These are phyloP conservation scores for Omphalotus olearius DNA, from an alignment of 1,284 basidiomycete species.

Conservation along the genomic window DNA sequence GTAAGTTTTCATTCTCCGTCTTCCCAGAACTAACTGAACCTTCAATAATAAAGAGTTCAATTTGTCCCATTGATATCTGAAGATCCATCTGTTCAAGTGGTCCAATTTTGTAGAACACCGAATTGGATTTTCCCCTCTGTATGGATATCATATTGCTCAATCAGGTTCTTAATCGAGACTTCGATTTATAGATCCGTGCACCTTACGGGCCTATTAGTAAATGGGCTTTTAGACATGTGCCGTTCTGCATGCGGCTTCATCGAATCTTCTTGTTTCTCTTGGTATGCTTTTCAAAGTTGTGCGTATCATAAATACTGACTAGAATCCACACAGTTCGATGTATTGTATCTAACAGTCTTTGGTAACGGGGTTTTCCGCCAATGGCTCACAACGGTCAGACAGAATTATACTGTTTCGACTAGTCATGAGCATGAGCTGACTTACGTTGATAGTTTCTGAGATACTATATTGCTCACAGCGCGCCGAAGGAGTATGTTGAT, in stretches of 20 bases:
- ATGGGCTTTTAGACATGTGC: conserved; percentile 36
- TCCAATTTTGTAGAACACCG: conserved; percentile 42
- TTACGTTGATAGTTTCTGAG: conserved; percentile 20
- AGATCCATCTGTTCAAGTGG: conserved; percentile 33
- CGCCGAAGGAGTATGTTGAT: conserved; percentile 37
- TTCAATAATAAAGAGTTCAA: conserved; percentile 23
- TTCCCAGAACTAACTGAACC: neutral
- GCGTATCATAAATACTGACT: no score
- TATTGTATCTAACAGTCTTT: conserved; percentile 25
- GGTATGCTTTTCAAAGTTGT: conserved; percentile 19
- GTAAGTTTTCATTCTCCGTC: conserved; percentile 37
- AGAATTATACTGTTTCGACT: neutral
- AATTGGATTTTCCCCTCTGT: conserved; percentile 42
- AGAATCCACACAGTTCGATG: conserved; percentile 21
- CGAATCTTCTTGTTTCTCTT: conserved; percentile 29
- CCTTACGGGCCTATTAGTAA: conserved; percentile 27
- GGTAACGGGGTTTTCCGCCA: conserved; percentile 16
- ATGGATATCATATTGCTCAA: conserved; percentile 11
- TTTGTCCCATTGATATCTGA: conserved; percentile 40
- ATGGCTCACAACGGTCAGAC: conserved; percentile 16
- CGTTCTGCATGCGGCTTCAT: conserved; percentile 31
- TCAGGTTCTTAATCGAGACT: neutral
- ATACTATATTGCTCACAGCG: conserved; percentile 30
- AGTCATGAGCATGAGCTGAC: neutral
- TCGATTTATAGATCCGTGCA: conserved; percentile 22